Conservation (phyloP, 768 basidiomycete genomes). For the Chalciporus sphaerocephalus region DNA sequence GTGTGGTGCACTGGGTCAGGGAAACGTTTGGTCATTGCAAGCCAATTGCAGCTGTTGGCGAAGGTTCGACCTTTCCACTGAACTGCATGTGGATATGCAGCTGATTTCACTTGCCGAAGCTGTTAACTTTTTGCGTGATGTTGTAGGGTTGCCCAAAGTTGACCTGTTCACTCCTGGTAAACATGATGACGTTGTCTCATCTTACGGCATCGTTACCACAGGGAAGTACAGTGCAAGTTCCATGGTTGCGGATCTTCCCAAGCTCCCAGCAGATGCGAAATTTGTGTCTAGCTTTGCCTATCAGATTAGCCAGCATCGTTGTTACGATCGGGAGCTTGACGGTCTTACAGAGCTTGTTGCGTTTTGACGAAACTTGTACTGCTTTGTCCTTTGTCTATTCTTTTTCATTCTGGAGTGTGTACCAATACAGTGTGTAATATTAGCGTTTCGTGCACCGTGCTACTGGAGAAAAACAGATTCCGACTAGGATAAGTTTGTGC, state of each 20-base stretch:
- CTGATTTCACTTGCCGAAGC: conserved; percentile 32
- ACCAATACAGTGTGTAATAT: conserved; percentile 8
- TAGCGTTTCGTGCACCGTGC: too few relatives aligned
- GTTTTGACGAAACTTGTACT: conserved; percentile 25
- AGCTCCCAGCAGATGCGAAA: conserved; percentile 42
- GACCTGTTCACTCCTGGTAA: conserved; percentile 33
- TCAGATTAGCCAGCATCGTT: conserved; percentile 64
- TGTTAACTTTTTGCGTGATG: conserved; percentile 44
- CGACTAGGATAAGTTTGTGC: not conserved
- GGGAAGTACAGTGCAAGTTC: conserved; percentile 45
- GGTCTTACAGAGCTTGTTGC: conserved; percentile 53
- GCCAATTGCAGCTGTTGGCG: conserved; percentile 72
- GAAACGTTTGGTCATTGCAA: conserved; percentile 89
- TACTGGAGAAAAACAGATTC: too few relatives aligned
- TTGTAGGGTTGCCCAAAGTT: conserved; percentile 45
- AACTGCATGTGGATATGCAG: not conserved
- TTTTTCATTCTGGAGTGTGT: too few relatives aligned
- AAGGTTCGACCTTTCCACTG: conserved; percentile 33
- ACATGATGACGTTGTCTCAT: conserved; percentile 41
- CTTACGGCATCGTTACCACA: conserved; percentile 61
- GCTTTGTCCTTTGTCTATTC: too few relatives aligned
- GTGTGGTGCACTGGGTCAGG: conserved; percentile 75
- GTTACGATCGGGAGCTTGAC: conserved; percentile 57
- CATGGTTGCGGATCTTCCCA: conserved; percentile 36
- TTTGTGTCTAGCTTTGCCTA: conserved; percentile 57